phyloP scores from a whole-genome alignment of 2,329 filamentous ascomycete genomes.

The Cladosporium sphaerospermum region DNA sequence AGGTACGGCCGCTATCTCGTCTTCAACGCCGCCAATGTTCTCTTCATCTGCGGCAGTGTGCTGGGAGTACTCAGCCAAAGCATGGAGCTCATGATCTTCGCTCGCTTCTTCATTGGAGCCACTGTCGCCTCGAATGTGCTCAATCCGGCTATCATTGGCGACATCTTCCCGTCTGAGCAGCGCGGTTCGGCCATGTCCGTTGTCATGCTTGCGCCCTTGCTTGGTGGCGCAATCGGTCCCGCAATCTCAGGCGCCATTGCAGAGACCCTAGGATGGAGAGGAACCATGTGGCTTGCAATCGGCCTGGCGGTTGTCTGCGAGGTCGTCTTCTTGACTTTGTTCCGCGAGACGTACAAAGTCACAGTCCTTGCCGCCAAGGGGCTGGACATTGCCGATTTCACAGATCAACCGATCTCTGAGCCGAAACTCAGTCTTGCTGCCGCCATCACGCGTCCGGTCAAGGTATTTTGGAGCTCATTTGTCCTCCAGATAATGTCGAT shows the following conservation, averaged over 20 bases:
- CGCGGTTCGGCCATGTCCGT: conserved; percentile 54
- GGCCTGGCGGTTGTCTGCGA: conserved; percentile 45
- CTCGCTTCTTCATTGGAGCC: conserved; percentile 39
- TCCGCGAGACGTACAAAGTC: conserved; percentile 57
- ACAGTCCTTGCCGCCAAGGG: conserved; percentile 38
- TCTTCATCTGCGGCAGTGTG: conserved; percentile 40
- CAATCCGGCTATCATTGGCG: conserved; percentile 58
- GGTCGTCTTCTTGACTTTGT: conserved; percentile 44
- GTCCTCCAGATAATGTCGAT: conserved; percentile 50
- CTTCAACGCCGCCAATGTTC: conserved; percentile 35
- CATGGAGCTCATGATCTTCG: conserved; percentile 35
- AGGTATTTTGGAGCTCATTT: conserved; percentile 42
- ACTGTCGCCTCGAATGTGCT: conserved; percentile 49
- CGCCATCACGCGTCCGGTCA: conserved; percentile 36
- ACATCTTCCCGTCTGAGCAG: conserved; percentile 54
- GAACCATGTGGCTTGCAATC: conserved; percentile 47
- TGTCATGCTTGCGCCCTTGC: conserved; percentile 51
- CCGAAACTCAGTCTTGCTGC: conserved; percentile 25
- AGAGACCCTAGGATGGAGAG: conserved; percentile 50
- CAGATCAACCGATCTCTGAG: conserved; percentile 6
- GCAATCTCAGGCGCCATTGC: conserved; percentile 51
- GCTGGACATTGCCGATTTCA: not conserved
- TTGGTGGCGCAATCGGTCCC: conserved; percentile 53
- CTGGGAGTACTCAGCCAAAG: conserved; percentile 35
- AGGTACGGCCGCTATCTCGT: conserved; percentile 36